Evolutionary conservation across 2,329 filamentous ascomycete species (phyloP).

Genomic region (Epicoccum nigrum): DNA sequence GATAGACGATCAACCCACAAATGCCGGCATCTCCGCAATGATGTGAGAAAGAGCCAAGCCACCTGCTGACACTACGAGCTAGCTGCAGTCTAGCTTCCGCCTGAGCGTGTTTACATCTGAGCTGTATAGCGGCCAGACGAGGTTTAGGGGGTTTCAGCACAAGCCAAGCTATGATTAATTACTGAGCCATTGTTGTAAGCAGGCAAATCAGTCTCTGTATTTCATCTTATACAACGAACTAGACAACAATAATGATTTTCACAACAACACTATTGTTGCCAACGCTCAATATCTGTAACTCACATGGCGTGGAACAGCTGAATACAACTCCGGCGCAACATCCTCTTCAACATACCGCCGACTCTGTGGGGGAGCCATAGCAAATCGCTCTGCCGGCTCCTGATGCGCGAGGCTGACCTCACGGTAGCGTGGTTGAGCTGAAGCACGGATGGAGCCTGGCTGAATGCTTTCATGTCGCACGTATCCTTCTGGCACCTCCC

Average conservation of each 20-base stretch:
- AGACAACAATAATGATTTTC: not conserved
- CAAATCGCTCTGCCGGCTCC: slow-evolving; percentile 42
- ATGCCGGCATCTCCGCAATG: slow-evolving; percentile 14
- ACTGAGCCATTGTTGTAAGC: too few relatives aligned
- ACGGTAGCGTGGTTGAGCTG: slow-evolving; percentile 42
- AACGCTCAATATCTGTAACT: slow-evolving; percentile 43
- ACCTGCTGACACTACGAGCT: slow-evolving; percentile 1
- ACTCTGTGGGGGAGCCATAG: slow-evolving; percentile 35
- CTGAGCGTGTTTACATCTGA: not conserved
- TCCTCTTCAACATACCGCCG: slow-evolving; percentile 53
- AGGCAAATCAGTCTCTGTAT: too few relatives aligned
- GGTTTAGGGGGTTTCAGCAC: not conserved
- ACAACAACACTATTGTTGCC: too few relatives aligned
- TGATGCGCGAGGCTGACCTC: slow-evolving; percentile 51
- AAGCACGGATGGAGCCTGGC: slow-evolving; percentile 43
- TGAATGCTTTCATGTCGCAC: slow-evolving; percentile 51
- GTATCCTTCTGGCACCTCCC: slow-evolving; percentile 44
- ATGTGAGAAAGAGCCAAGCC: slow-evolving; percentile 11
- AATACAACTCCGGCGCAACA: slow-evolving; percentile 36
- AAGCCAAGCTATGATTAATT: too few relatives aligned
- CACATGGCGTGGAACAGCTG: slow-evolving; percentile 40
- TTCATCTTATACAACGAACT: not conserved
- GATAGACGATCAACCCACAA: slow-evolving; percentile 16
- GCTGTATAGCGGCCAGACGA: not conserved
- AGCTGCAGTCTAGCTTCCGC: slow-evolving; percentile 12